Evolutionary conservation across 257 asterid species (phyloP).

Genomic region (Voacanga thouarsii): DNA sequence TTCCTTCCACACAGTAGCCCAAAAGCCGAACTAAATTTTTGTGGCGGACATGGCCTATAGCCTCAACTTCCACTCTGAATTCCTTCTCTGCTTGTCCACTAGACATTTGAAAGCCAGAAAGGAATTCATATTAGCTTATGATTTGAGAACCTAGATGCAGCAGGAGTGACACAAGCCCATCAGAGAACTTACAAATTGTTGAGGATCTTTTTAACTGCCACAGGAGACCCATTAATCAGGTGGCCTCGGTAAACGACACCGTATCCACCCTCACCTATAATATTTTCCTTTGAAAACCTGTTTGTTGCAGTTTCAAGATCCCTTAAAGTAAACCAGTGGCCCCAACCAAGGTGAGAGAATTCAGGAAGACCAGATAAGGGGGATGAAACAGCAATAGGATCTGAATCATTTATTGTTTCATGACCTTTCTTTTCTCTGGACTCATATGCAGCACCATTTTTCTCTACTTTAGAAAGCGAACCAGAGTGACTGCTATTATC

Average conservation of each 20-base stretch:
- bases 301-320: constrained; percentile 68
- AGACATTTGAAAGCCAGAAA: constrained; percentile 8
- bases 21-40: constrained; percentile 80
- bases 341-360: constrained; percentile 90
- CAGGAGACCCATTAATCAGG: constrained; percentile 59
- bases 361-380: constrained; percentile 73
- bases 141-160: neutral
- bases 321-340: constrained; percentile 88
- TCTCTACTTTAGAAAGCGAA: constrained; percentile 34
- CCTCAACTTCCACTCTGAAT: constrained; percentile 87
- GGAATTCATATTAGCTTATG: neutral
- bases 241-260: constrained; percentile 75
- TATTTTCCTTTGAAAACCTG: constrained; percentile 56
- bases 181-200: constrained; percentile 64
- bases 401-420: constrained; percentile 20
- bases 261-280: constrained; percentile 94
- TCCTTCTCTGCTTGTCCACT: constrained; percentile 97
- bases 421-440: constrained; percentile 36
- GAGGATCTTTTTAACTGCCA: constrained; percentile 82
- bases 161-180: neutral
- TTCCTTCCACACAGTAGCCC: constrained; percentile 88
- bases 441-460: constrained; percentile 28
- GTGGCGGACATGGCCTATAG: constrained; percentile 88
- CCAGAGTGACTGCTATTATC: constrained; percentile 34
- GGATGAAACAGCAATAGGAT: constrained; percentile 33